A percentile compares a stretch with the other conserved stretches of the same genome.
Conservation (phyloP, 1,139 yeast genomes). For the Diutina ranongensis region DNA sequence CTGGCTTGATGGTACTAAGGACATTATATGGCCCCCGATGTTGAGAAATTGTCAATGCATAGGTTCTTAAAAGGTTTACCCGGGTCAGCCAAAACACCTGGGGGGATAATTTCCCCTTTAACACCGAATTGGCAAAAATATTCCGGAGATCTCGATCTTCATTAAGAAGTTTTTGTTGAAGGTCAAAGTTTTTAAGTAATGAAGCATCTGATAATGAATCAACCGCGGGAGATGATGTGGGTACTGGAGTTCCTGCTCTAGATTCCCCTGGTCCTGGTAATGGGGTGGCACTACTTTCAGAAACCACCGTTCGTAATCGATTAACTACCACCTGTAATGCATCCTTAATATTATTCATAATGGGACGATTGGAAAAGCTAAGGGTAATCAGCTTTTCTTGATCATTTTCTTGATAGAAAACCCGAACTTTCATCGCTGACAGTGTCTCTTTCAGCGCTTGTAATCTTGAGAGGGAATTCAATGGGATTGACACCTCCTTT, state of each 20-base stretch:
- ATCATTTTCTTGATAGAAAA: constrained; percentile 31
- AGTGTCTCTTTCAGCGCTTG: constrained; percentile 68
- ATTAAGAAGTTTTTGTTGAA: constrained; percentile 68
- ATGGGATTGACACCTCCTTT: constrained; percentile 33
- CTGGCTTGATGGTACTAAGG: constrained; percentile 84
- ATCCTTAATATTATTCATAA: constrained; percentile 66
- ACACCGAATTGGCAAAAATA: constrained; percentile 82
- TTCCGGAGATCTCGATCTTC: constrained; percentile 62
- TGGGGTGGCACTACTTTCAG: constrained; percentile 8
- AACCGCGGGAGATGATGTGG: constrained; percentile 13
- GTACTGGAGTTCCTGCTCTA: constrained; percentile 11
- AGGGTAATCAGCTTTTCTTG: constrained; percentile 40
- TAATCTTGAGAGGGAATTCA: constrained; percentile 44
- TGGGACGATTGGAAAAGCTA: constrained; percentile 57
- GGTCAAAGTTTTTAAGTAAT: constrained; percentile 53
- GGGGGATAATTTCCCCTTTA: constrained; percentile 64
- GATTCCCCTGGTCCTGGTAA: constrained; percentile 5
- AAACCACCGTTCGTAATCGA: constrained; percentile 39
- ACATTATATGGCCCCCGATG: constrained; percentile 92
- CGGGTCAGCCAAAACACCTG: constrained; percentile 85
- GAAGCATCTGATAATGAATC: constrained; percentile 25
- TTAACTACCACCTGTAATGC: constrained; percentile 63
- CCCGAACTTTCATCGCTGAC: constrained; percentile 58
- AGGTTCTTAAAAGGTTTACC: constrained; percentile 68
- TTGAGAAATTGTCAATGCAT: constrained; percentile 75